These are phyloP conservation scores for Solanum piurae DNA, from an alignment of 257 asterid species.

Conservation along the genomic window DNA sequence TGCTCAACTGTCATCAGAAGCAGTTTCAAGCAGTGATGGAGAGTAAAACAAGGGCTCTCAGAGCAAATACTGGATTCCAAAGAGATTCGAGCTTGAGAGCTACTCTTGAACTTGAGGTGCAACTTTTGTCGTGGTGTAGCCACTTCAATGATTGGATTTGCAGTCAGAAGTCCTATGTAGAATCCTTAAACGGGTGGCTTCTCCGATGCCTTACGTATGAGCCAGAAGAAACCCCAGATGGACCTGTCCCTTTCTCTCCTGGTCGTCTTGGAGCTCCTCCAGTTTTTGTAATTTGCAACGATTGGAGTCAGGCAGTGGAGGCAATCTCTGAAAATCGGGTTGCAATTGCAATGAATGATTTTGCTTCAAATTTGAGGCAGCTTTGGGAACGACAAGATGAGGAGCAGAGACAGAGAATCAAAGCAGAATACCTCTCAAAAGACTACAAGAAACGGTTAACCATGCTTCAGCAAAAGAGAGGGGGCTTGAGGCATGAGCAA, in stretches of 20 bases:
- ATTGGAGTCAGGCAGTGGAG: slow-evolving; percentile 90
- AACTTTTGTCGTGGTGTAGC: slow-evolving; percentile 71
- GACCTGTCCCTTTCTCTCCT: slow-evolving; percentile 79
- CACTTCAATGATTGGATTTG: slow-evolving; percentile 69
- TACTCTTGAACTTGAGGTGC: slow-evolving; percentile 62
- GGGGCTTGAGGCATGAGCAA: slow-evolving; percentile 17
- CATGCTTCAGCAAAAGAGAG: slow-evolving; percentile 24
- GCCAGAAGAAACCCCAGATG: slow-evolving; percentile 70
- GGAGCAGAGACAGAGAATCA: slow-evolving; percentile 75
- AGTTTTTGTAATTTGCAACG: slow-evolving; percentile 67
- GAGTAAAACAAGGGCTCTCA: slow-evolving; percentile 65
- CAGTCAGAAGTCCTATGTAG: slow-evolving; percentile 65
- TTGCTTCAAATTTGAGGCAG: slow-evolving; percentile 57
- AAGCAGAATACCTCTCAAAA: slow-evolving; percentile 55
- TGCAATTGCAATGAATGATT: slow-evolving; percentile 63
- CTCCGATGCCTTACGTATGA: slow-evolving; percentile 55
- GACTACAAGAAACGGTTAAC: slow-evolving; percentile 47
- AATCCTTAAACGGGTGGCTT: slow-evolving; percentile 81
- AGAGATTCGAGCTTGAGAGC: slow-evolving; percentile 54
- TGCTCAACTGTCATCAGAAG: slow-evolving; percentile 87
- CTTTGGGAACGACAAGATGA: slow-evolving; percentile 82
- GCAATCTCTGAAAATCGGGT: slow-evolving; percentile 58
- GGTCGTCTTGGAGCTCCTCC: slow-evolving; percentile 90
- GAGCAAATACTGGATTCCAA: slow-evolving; percentile 46
- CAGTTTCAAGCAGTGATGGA: slow-evolving; percentile 92